Conservation (phyloP, 148 eudicot genomes). For the Mesembryanthemum crystallinum region DNA sequence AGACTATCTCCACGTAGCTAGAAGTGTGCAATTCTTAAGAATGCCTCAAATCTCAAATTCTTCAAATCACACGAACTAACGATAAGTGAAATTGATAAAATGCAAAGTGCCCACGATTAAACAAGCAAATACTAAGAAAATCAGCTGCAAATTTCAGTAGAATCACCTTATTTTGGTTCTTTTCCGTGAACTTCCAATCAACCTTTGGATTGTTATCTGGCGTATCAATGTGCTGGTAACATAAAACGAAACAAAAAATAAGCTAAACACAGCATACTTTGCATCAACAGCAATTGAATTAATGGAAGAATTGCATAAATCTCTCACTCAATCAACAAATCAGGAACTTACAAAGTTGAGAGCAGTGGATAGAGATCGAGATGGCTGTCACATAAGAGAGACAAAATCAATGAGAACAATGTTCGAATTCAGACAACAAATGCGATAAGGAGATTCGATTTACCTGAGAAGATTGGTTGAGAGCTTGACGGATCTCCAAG, state of each 20-base stretch:
- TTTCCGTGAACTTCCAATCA: slow-evolving; percentile 69
- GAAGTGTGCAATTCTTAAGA: background rate
- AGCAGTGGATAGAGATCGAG: slow-evolving; percentile 83
- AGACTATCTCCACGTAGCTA: background rate
- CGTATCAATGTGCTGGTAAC: slow-evolving; percentile 69
- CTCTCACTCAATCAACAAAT: background rate
- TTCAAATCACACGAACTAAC: background rate
- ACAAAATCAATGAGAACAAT: background rate
- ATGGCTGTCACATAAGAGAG: slow-evolving; percentile 38
- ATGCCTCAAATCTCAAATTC: background rate
- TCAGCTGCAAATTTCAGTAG: background rate
- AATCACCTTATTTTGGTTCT: slow-evolving; percentile 65
- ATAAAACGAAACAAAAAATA: slow-evolving; percentile 9
- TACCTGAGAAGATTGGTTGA: slow-evolving; percentile 60
- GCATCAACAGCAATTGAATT: background rate
- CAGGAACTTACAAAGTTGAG: slow-evolving; percentile 75
- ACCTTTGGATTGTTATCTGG: slow-evolving; percentile 81
- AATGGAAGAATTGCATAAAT: background rate
- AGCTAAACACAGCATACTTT: background rate
- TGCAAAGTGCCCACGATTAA: too few species aligned
- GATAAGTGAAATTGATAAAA: background rate
- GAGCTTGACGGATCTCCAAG: slow-evolving; percentile 65
- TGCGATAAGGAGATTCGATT: slow-evolving; percentile 3
- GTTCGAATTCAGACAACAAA: slow-evolving; percentile 2
- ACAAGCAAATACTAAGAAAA: background rate